phyloP scores from a whole-genome alignment of 1,284 basidiomycete species.

The Puccinia novopanici region DNA sequence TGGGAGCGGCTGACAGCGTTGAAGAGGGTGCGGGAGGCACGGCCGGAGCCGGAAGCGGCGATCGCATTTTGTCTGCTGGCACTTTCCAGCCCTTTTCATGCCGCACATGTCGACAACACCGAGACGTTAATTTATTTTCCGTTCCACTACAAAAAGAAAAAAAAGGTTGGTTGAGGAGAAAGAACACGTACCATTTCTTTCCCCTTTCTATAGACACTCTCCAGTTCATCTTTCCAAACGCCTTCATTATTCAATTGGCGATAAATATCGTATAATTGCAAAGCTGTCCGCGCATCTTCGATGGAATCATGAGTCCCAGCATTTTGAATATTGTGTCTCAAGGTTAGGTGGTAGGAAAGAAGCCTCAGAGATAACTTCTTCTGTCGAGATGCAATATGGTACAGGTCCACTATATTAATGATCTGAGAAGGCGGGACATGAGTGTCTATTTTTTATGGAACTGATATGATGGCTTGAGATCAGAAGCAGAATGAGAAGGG shows the following conservation, averaged over 20 bases:
- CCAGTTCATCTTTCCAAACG: slow-evolving; percentile 82
- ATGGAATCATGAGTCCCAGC: slow-evolving; percentile 90
- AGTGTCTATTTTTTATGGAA: slow-evolving; percentile 69
- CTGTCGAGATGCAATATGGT: slow-evolving; percentile 77
- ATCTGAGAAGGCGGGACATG: slow-evolving; percentile 93
- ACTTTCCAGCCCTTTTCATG: slow-evolving; percentile 34
- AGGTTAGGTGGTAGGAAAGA: slow-evolving; percentile 90
- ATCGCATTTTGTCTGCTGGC: slow-evolving; percentile 33
- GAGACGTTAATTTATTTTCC: too few species aligned
- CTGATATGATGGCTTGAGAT: too few species aligned
- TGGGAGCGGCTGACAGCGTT: background rate
- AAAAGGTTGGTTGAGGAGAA: background rate
- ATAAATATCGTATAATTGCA: slow-evolving; percentile 83
- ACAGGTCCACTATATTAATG: slow-evolving; percentile 93
- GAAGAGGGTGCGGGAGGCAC: slow-evolving; percentile 12
- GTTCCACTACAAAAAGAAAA: background rate
- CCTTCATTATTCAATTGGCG: slow-evolving; percentile 74
- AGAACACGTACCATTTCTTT: slow-evolving; percentile 53
- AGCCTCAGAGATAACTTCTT: slow-evolving; percentile 90
- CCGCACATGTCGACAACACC: background rate
- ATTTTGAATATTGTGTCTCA: slow-evolving; percentile 86
- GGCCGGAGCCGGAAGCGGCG: slow-evolving; percentile 17
- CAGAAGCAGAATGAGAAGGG: too few species aligned
- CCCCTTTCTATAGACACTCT: slow-evolving; percentile 67
- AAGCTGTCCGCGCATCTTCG: slow-evolving; percentile 80